phyloP scores from a whole-genome alignment of 2,329 filamentous ascomycete species.

The Botrytis fabae region DNA sequence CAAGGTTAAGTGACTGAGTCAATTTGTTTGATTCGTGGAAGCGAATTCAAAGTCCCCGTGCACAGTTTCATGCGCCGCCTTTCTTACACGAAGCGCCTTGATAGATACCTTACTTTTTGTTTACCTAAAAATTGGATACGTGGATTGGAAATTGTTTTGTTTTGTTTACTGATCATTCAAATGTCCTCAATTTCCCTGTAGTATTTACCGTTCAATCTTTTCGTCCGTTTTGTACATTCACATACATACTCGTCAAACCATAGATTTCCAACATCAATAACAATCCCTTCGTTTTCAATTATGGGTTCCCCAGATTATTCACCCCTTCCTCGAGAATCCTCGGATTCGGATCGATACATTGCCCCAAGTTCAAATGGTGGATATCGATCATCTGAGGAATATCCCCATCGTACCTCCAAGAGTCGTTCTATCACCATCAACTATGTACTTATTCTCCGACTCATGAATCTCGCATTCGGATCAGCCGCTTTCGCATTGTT shows the following conservation, averaged over 20 bases:
- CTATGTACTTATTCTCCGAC: constrained; percentile 5
- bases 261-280: not conserved
- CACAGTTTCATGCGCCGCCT: not conserved
- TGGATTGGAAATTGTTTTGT: not conserved
- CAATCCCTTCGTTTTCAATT: not conserved
- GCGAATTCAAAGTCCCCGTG: not conserved
- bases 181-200: not conserved
- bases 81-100: not conserved
- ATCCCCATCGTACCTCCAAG: not conserved
- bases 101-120: not conserved
- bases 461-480: not conserved
- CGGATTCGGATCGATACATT: constrained; percentile 12
- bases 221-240: not conserved
- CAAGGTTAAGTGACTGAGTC: not conserved
- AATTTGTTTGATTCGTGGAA: not conserved
- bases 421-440: not conserved
- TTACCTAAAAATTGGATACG: not conserved
- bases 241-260: not conserved
- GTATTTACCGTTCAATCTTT: not conserved
- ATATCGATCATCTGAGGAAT: not conserved
- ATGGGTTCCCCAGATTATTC: constrained; percentile 12
- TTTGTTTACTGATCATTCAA: not conserved
- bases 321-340: constrained; percentile 2
- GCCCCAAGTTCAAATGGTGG: not conserved
- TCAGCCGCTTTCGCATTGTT: constrained; percentile 1